Evolutionary conservation across 1,284 basidiomycete species (phyloP).

Genomic region (Cryptococcus wingfieldii): DNA sequence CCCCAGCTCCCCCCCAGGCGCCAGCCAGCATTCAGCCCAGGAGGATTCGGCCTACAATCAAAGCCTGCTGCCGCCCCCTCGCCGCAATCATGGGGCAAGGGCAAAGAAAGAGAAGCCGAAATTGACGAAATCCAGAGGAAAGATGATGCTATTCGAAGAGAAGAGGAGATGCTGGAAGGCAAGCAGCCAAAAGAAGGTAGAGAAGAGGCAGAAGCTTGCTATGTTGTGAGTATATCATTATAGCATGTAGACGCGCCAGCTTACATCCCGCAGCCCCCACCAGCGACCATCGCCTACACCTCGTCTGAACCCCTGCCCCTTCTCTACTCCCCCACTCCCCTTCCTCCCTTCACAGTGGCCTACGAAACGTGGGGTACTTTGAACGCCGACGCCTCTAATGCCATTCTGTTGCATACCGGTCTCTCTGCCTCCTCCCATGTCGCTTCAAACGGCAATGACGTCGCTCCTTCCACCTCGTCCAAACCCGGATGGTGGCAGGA

Average conservation of each 20-base stretch:
- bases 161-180: conserved; percentile 25
- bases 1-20: conserved; percentile 35
- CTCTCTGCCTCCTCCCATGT: conserved; percentile 95
- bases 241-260: neutral
- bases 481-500: conserved; percentile 92
- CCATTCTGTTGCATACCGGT: conserved; percentile 94
- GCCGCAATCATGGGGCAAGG: conserved; percentile 13
- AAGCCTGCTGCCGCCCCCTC: conserved; percentile 20
- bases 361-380: conserved; percentile 98
- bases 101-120: conserved; percentile 19
- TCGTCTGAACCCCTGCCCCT: conserved; percentile 64
- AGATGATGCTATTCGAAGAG: conserved; percentile 21
- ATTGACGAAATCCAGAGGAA: conserved; percentile 21
- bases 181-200: conserved; percentile 19
- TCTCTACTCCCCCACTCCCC: conserved; percentile 63
- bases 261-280: conserved; percentile 36
- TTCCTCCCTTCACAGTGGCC: conserved; percentile 69
- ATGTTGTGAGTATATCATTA: conserved; percentile 37
- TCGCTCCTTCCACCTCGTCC: conserved; percentile 54
- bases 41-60: conserved; percentile 43
- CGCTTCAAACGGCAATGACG: conserved; percentile 72
- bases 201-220: conserved; percentile 48
- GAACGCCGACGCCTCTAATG: conserved; percentile 73
- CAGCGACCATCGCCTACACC: conserved; percentile 54
- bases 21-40: conserved; percentile 43